Evolutionary conservation across 768 basidiomycete genomes (phyloP), one percentile per base, ranked within the genome.

Genomic region (Termitomyces bulborhizus): DNA sequence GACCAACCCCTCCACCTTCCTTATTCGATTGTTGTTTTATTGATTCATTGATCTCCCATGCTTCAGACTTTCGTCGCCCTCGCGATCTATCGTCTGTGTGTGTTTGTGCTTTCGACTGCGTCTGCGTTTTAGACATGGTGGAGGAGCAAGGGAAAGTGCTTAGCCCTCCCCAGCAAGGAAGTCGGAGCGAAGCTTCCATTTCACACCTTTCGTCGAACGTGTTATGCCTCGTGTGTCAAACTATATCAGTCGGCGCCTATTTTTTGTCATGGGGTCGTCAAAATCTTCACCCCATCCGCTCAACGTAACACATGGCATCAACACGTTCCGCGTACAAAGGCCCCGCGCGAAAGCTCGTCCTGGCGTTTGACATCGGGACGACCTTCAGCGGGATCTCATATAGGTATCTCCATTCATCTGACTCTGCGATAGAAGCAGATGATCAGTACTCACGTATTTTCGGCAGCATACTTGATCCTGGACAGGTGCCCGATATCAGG

Each of bases 341-440:
- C 18, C 31, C 66, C 5, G 53, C 60, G 18, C 72, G 76, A 42
- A 73, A 73, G 52, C 68, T 82, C 4, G 72, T 80, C 4, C 57
- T 82, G 24, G 78, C 77, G 1, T 76, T 82, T 39, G 81, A 82
- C 55, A 62, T 82, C 2, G 81, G 81, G 8, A 82, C 76, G 6
- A 81, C 77, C 3, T 79, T 67, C 26, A 50, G 49, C 49, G 49
- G 49, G n/a, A 40, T 50, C 16, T 50, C 49, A 5, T 50, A 50
- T 27, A 50, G 49, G 49, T 50, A 40, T 27, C 3, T 26, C 5
- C 4, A 9, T 16, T 27, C 16, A 15, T 27, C 24, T 11, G 36
- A n/a, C 21, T 27, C 21, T 21, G 21, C 21, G 21, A 21, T 47
- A 26, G 16, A 26, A 26, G 16, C 16, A 27, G 9, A 39, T 18